Percentiles rank a stretch among this genome's conserved stretches.
These are phyloP conservation scores for Fraxinus latifolia DNA, from an alignment of 305 asterid species.

Conservation along the genomic window DNA sequence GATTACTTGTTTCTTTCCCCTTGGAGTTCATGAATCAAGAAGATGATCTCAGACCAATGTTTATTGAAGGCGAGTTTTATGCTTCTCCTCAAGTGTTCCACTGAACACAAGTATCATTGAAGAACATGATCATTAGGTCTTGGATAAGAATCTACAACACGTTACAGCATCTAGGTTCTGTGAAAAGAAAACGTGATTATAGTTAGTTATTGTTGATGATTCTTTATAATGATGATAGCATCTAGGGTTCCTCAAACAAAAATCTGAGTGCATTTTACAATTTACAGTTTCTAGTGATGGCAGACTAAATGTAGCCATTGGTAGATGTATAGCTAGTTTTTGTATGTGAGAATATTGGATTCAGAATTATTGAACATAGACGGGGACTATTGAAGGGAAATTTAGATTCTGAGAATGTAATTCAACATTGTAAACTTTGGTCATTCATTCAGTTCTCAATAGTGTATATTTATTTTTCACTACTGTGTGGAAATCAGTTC, in stretches of 20 bases:
- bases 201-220: background rate
- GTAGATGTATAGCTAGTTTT: background rate
- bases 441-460: background rate
- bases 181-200: background rate
- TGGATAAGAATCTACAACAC: background rate
- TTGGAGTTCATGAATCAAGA: constrained; percentile 76
- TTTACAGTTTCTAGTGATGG: constrained; percentile 4
- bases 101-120: constrained; percentile 28
- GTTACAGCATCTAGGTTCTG: background rate
- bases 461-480: background rate
- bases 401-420: constrained; percentile 4
- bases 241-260: background rate
- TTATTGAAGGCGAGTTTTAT: constrained; percentile 85
- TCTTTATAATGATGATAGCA: background rate
- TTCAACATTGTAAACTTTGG: background rate
- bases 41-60: constrained; percentile 83
- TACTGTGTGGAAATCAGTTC: background rate
- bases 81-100: constrained; percentile 80
- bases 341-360: background rate
- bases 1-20: constrained; percentile 81
- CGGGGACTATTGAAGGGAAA: constrained; percentile 9
- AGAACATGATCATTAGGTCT: background rate
- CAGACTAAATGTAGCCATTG: background rate
- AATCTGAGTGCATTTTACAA: background rate
- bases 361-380: background rate